phyloP scores from a whole-genome alignment of 163 green algal genomes.

The Scenedesmus sp. region DNA sequence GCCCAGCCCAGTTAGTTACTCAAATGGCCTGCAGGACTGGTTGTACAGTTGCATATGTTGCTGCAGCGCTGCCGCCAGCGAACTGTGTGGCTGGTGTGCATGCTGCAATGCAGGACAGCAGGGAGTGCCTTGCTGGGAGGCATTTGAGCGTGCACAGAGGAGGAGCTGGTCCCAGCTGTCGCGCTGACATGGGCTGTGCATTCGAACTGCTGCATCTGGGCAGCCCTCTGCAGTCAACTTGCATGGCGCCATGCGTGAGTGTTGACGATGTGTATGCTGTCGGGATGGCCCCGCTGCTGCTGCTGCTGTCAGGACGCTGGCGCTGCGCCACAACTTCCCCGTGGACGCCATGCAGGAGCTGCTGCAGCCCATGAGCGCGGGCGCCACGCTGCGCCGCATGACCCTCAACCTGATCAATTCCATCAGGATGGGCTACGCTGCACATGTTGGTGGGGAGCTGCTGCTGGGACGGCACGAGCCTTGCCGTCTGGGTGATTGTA shows the following conservation, averaged over 20 bases:
- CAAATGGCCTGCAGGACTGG: not conserved
- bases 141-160: no score
- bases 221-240: no score
- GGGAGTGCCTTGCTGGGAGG: no score
- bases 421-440: not conserved
- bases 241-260: no score
- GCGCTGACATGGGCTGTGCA: no score
- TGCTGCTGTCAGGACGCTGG: not conserved
- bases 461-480: not conserved
- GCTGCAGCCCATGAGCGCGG: not conserved
- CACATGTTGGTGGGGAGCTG: not conserved
- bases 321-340: slow-evolving; percentile 1
- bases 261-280: no score
- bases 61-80: not conserved
- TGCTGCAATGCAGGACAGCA: not conserved
- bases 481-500: no score
- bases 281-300: not conserved
- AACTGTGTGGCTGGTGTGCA: not conserved
- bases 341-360: slow-evolving; percentile 1
- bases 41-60: not conserved
- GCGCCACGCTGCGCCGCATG: slow-evolving; percentile 4
- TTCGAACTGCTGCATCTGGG: no score
- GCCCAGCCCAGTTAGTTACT: no score
- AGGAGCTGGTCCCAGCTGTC: no score
- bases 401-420: slow-evolving; percentile 26